These are phyloP conservation scores for Sporothrix humicola DNA, from an alignment of 2,329 filamentous ascomycete species.

Conservation along the genomic window DNA sequence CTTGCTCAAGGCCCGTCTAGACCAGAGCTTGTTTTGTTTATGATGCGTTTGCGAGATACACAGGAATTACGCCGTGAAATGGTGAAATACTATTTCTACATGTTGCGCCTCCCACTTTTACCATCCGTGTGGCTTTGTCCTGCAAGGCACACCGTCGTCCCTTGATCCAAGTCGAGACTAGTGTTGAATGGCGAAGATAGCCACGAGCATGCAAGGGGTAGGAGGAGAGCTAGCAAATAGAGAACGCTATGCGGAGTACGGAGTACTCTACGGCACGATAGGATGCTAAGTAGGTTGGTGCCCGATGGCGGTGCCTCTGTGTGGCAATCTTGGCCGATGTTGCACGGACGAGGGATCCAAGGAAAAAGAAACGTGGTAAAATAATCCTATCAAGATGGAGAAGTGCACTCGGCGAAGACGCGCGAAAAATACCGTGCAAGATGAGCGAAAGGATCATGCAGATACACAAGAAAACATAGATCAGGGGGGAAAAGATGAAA, in stretches of 20 bases:
- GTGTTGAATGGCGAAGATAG: background rate
- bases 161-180: background rate
- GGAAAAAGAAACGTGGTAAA: background rate
- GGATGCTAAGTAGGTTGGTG: background rate
- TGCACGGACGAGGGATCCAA: background rate
- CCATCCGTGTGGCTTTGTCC: background rate
- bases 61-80: background rate
- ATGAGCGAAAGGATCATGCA: background rate
- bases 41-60: no score
- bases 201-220: background rate
- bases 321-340: background rate
- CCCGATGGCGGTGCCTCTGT: background rate
- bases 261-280: background rate
- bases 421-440: background rate
- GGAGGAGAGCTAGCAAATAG: background rate
- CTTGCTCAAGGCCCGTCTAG: no score
- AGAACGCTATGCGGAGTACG: background rate
- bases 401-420: background rate
- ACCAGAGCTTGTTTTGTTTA: no score
- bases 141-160: constrained; percentile 7
- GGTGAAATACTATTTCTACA: background rate
- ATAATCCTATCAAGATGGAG: background rate
- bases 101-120: background rate
- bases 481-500: background rate
- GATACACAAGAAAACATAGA: no score